Evolutionary conservation across 2,329 filamentous ascomycete genomes (phyloP).

Genomic region (Scedosporium aurantiacum): DNA sequence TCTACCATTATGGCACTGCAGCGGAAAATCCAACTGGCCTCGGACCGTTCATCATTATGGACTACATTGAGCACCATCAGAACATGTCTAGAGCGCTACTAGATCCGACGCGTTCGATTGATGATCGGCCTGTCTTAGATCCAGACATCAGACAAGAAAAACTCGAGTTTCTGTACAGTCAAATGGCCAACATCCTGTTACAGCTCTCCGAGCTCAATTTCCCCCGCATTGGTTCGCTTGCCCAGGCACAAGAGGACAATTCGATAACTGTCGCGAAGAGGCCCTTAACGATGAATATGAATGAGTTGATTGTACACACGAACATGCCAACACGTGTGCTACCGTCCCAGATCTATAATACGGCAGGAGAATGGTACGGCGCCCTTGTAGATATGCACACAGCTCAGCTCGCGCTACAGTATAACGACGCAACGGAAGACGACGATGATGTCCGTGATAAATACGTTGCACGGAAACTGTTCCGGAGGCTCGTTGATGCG

Average conservation of each 20-base stretch:
- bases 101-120: conserved; percentile 12
- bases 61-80: conserved; percentile 20
- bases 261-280: conserved; percentile 18
- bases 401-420: conserved; percentile 23
- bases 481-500: conserved; percentile 16
- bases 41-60: conserved; percentile 27
- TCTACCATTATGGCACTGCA: conserved; percentile 20
- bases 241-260: conserved; percentile 14
- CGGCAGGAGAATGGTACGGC: conserved; percentile 20
- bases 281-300: conserved; percentile 29
- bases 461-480: conserved; percentile 22
- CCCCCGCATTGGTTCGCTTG: conserved; percentile 25
- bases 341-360: conserved; percentile 17
- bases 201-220: conserved; percentile 25
- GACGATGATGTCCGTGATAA: conserved; percentile 19
- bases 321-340: conserved; percentile 13
- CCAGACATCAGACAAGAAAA: conserved; percentile 20
- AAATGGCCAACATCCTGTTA: conserved; percentile 30
- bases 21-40: conserved; percentile 21
- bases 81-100: conserved; percentile 19
- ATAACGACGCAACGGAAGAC: conserved; percentile 23
- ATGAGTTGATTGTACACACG: conserved; percentile 18
- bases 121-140: conserved; percentile 21
- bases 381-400: conserved; percentile 25
- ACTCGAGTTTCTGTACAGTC: conserved; percentile 23